Base-by-base conservation (phyloP, 768 basidiomycete species). In the Coprinopsis strossmayeri region DNA sequence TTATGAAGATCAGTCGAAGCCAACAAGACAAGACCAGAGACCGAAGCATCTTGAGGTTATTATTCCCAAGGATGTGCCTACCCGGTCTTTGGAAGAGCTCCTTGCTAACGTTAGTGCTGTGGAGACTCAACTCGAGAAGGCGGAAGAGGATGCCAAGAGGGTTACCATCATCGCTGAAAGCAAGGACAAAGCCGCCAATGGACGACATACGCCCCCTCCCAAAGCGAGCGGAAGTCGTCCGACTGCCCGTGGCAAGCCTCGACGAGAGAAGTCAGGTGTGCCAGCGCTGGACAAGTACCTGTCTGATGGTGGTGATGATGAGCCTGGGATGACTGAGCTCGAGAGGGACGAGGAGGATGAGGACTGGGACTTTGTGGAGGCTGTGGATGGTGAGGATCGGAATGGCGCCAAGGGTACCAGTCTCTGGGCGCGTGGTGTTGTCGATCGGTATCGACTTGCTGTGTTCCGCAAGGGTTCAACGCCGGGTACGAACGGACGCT, bases 331-430 rank as follows among this genome's bases (percentile, higher is more conserved):
- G 42, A 73, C 64, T 2, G 63, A 64, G 46, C 63, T 69, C 44
- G 72, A 70, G 58, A 67, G 70, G n/a, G 69, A 74, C 18, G 75
- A 77, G 18, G 80, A 82, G 46, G 90, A 91, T 44, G 87, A 91
- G 34, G 91, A 92, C 49, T 95, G 92, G 91, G 91, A 93, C 75
- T 79, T 93, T 53, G 76, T 95, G 52, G 88, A 91, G 57, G 78
- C 78, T 32, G 87, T 69, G 3, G 84, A 85, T 54, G 82, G 80
- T n/a, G 89, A 90, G 60, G 90, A 91, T 49, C 74, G 82, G 52
- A 91, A 92, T 53, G 89, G 90, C 15, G 69, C 83, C 21, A 82
- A 83, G 59, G 89, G 82, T 5, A 78, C 81, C 17, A 92, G 84
- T 59, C 74, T 93, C 32, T 93, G 92, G 60, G 85, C 91, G 35